These are phyloP conservation scores for Wallacemonas sp. DNA, from an alignment of 208 protist species.

Conservation along the genomic window DNA sequence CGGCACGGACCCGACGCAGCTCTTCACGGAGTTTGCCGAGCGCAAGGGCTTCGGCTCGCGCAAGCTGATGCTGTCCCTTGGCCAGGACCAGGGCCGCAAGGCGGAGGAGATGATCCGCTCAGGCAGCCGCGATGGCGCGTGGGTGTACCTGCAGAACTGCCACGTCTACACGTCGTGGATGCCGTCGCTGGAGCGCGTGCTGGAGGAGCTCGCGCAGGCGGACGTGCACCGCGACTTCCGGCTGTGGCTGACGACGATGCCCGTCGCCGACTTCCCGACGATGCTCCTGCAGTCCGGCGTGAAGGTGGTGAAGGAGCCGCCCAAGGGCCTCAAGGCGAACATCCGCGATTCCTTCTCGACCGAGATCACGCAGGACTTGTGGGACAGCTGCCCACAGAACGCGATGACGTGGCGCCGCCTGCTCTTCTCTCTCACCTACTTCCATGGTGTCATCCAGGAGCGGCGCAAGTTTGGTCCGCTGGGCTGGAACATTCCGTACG, in stretches of 20 bases:
- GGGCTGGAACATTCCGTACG: constrained; percentile 96
- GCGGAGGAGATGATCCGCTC: constrained; percentile 90
- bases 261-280: constrained; percentile 91
- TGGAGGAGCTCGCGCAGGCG: constrained; percentile 79
- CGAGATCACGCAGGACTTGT: constrained; percentile 74
- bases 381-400: constrained; percentile 84
- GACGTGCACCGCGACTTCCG: constrained; percentile 93
- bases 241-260: constrained; percentile 97
- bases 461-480: constrained; percentile 94
- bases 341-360: constrained; percentile 85
- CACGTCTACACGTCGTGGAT: constrained; percentile 96
- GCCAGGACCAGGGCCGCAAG: constrained; percentile 95
- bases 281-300: constrained; percentile 95
- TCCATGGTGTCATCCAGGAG: constrained; percentile 95
- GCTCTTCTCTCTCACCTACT: constrained; percentile 96
- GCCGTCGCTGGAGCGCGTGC: constrained; percentile 90
- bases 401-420: constrained; percentile 89
- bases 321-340: constrained; percentile 95
- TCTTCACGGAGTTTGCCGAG: constrained; percentile 93
- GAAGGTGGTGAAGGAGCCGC: constrained; percentile 97
- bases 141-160: constrained; percentile 97
- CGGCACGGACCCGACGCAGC: constrained; percentile 93
- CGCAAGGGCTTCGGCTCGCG: constrained; percentile 90
- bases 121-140: constrained; percentile 77
- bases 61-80: constrained; percentile 93